Percentiles rank a stretch among this genome's conserved stretches.
phyloP scores from a whole-genome alignment of 2,329 filamentous ascomycete species.

The Acephala macrosclerotiorum region DNA sequence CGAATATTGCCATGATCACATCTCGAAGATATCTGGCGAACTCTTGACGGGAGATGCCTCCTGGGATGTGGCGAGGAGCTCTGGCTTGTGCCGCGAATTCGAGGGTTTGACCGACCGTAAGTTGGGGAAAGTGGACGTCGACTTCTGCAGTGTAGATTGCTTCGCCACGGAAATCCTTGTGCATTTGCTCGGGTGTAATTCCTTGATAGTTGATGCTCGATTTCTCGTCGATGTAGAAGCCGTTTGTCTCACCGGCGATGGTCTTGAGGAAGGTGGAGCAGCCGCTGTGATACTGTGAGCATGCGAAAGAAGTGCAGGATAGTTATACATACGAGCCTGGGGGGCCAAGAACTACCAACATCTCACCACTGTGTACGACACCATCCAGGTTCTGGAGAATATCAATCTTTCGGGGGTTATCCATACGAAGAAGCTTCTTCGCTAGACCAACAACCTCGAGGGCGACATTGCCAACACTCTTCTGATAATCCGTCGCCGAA shows the following conservation, averaged over 20 bases:
- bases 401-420: conserved; percentile 54
- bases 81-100: conserved; percentile 74
- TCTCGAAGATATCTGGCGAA: conserved; percentile 50
- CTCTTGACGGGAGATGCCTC: conserved; percentile 65
- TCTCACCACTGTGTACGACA: conserved; percentile 66
- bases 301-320: neutral
- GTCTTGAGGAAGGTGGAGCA: conserved; percentile 70
- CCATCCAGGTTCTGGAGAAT: conserved; percentile 71
- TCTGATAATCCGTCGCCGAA: conserved; percentile 73
- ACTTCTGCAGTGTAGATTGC: conserved; percentile 78
- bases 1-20: conserved; percentile 74
- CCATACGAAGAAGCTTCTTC: conserved; percentile 59
- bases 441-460: conserved; percentile 53
- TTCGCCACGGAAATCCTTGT: conserved; percentile 62
- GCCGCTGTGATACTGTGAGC: conserved; percentile 46
- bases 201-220: conserved; percentile 69
- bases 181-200: conserved; percentile 59
- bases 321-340: conserved; percentile 56
- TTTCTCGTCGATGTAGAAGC: conserved; percentile 57
- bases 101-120: conserved; percentile 77
- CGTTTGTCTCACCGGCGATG: conserved; percentile 60
- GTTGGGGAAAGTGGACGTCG: conserved; percentile 76
- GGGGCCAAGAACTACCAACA: conserved; percentile 71
- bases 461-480: conserved; percentile 67
- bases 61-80: conserved; percentile 67